Conservation (phyloP, 345 rosid genomes). For the Ceriops decandra region DNA sequence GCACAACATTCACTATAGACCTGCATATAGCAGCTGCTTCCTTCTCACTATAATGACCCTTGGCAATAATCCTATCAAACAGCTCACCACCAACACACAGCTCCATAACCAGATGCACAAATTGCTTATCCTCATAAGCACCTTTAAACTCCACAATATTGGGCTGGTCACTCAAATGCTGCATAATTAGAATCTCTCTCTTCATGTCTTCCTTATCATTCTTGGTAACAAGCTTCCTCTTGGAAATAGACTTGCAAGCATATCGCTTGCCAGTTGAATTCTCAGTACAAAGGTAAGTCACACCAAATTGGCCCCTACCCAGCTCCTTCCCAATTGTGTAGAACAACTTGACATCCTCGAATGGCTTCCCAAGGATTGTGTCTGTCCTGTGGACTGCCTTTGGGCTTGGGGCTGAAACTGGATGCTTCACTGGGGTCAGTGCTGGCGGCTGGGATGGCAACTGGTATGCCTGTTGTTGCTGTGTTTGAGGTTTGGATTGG, state of each 20-base stretch:
- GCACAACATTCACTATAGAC: constrained; percentile 30
- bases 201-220: constrained; percentile 32
- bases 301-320: constrained; percentile 36
- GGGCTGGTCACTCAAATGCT: constrained; percentile 32
- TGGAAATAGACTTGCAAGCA: constrained; percentile 31
- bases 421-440: constrained; percentile 38
- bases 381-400: constrained; percentile 31
- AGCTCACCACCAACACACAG: constrained; percentile 30
- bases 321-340: constrained; percentile 25
- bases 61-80: constrained; percentile 23
- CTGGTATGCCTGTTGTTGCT: constrained; percentile 20
- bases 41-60: constrained; percentile 33
- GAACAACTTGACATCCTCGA: constrained; percentile 20
- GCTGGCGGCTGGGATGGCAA: constrained; percentile 20
- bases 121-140: constrained; percentile 31
- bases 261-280: constrained; percentile 21
- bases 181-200: constrained; percentile 34
- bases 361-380: constrained; percentile 27
- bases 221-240: constrained; percentile 26
- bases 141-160: constrained; percentile 33
- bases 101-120: constrained; percentile 33
- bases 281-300: constrained; percentile 27
- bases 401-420: constrained; percentile 32
- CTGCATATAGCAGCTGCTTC: constrained; percentile 31
- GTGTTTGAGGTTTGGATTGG: constrained; percentile 21